Conservation (phyloP, 257 asterid genomes). For the Solanum bukasovii region DNA sequence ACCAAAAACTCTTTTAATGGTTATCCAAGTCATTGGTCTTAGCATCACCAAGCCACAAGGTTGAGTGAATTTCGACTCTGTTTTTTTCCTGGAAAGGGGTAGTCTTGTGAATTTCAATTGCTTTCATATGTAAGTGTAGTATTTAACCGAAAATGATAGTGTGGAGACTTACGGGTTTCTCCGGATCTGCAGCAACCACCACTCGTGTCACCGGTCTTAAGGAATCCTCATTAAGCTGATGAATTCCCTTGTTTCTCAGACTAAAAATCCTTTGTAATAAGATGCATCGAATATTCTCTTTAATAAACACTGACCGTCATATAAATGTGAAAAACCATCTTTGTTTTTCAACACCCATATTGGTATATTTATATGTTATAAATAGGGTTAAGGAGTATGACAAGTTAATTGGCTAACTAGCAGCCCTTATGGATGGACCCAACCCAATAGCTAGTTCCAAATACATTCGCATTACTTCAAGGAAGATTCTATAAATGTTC, state of each 20-base stretch:
- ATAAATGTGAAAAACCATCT: neutral
- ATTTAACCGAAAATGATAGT: neutral
- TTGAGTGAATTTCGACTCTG: neutral
- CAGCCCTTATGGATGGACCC: neutral
- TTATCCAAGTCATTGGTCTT: neutral
- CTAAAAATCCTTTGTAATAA: neutral
- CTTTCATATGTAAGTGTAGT: neutral
- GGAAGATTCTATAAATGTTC: neutral
- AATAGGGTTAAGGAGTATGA: neutral
- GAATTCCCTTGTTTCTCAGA: neutral
- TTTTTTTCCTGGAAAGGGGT: neutral
- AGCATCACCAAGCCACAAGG: neutral
- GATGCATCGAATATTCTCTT: neutral
- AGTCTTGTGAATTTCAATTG: neutral
- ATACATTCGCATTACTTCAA: neutral
- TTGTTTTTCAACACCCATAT: neutral
- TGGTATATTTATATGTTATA: neutral
- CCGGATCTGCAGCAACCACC: neutral
- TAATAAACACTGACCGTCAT: neutral
- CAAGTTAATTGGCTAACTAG: neutral
- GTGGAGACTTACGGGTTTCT: neutral
- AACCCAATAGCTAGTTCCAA: neutral
- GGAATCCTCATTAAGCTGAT: neutral
- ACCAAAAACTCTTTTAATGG: neutral
- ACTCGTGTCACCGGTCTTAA: neutral